Conservation (phyloP, 2,329 filamentous ascomycete genomes). For the Apiospora kogelbergensis region DNA sequence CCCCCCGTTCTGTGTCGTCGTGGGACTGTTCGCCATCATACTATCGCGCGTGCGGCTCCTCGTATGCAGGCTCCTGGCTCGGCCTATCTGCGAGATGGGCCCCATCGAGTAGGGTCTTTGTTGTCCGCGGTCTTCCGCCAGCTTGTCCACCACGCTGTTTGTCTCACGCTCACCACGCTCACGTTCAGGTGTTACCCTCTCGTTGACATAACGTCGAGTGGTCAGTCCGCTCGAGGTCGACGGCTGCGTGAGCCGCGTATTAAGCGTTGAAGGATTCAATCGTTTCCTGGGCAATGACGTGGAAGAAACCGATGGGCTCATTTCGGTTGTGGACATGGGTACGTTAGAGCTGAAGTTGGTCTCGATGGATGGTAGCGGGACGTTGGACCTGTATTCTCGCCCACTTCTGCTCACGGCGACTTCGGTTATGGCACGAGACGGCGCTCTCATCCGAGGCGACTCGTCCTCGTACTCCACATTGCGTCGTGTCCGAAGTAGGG, state of each 20-base stretch:
- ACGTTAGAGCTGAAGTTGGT: slow-evolving; percentile 11
- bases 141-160: slow-evolving; percentile 35
- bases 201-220: slow-evolving; percentile 51
- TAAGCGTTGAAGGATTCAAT: slow-evolving; percentile 48
- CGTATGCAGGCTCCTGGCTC: slow-evolving; percentile 45
- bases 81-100: slow-evolving; percentile 40
- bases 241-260: slow-evolving; percentile 45
- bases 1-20: slow-evolving; percentile 39
- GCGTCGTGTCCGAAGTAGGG: slow-evolving; percentile 32
- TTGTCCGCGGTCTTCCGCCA: slow-evolving; percentile 41
- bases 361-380: slow-evolving; percentile 34
- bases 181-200: slow-evolving; percentile 30
- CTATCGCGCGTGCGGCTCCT: slow-evolving; percentile 44
- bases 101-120: slow-evolving; percentile 47
- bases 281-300: slow-evolving; percentile 55
- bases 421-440: slow-evolving; percentile 60
- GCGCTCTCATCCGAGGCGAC: slow-evolving; percentile 47
- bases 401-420: slow-evolving; percentile 38
- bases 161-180: slow-evolving; percentile 39
- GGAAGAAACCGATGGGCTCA: slow-evolving; percentile 35
- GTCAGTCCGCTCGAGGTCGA: slow-evolving; percentile 35
- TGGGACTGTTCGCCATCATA: slow-evolving; percentile 39
- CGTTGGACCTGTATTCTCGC: slow-evolving; percentile 41
- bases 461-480: slow-evolving; percentile 49
- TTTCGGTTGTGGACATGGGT: background rate